These are phyloP conservation scores for Chrysanthemum makinoi DNA, from an alignment of 129 eudicot genomes.

Conservation along the genomic window DNA sequence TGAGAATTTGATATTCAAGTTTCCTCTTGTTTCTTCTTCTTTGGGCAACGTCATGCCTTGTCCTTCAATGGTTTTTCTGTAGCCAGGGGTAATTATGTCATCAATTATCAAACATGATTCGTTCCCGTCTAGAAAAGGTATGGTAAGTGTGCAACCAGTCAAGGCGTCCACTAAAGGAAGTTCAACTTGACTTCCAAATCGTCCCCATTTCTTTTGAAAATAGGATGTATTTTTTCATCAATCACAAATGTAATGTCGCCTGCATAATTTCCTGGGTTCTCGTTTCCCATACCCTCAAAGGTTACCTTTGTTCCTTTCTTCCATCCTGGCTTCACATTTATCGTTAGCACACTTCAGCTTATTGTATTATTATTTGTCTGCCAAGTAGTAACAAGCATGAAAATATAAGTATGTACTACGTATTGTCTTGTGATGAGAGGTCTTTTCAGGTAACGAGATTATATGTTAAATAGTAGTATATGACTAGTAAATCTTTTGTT, in stretches of 20 bases:
- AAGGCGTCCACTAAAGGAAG: conserved; percentile 62
- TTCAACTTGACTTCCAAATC: conserved; percentile 50
- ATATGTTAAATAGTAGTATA: no score
- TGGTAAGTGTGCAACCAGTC: conserved; percentile 46
- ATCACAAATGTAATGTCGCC: conserved; percentile 48
- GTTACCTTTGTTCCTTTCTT: conserved; percentile 61
- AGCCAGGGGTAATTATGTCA: conserved; percentile 56
- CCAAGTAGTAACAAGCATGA: background rate
- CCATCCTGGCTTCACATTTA: conserved; percentile 86
- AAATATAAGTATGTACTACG: background rate
- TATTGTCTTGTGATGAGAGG: background rate
- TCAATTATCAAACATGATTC: conserved; percentile 37
- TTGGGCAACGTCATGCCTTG: conserved; percentile 59
- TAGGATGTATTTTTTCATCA: conserved; percentile 48
- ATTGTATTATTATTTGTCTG: conserved; percentile 54
- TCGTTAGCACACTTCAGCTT: conserved; percentile 52
- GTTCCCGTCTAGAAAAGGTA: conserved; percentile 50
- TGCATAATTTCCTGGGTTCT: conserved; percentile 37
- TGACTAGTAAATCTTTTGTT: no score
- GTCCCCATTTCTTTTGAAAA: conserved; percentile 52
- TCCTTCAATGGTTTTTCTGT: conserved; percentile 41
- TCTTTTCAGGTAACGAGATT: no score
- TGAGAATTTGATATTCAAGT: conserved; percentile 50
- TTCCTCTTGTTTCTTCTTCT: conserved; percentile 51
- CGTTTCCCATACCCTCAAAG: conserved; percentile 55